phyloP scores from a whole-genome alignment of 768 basidiomycete species.

The Cubamyces lactineus region DNA sequence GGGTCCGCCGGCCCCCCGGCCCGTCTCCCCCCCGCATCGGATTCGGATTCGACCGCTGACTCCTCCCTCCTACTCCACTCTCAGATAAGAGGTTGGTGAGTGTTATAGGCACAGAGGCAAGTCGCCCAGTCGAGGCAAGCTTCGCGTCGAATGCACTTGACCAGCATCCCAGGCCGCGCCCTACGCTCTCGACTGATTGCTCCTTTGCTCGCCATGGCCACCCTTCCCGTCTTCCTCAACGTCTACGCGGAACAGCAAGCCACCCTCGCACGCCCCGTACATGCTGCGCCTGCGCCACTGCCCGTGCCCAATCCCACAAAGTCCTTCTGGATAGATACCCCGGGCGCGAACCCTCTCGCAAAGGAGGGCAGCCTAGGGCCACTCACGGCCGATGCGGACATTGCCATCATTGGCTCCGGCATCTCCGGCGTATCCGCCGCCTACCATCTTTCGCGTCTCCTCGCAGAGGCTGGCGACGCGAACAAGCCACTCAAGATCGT shows the following conservation, averaged over 20 bases:
- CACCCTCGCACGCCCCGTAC: constrained; percentile 17
- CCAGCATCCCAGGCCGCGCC: no score
- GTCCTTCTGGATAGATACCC: constrained; percentile 71
- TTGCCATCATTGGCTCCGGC: constrained; percentile 81
- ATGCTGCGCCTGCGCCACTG: constrained; percentile 34
- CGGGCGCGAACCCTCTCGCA: constrained; percentile 68
- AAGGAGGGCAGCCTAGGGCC: constrained; percentile 63
- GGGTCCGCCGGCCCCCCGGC: neutral
- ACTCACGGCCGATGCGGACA: constrained; percentile 63
- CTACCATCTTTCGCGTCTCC: constrained; percentile 61
- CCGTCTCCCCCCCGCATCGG: neutral
- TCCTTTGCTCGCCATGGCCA: constrained; percentile 11
- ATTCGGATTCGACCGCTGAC: no score
- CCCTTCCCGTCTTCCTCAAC: constrained; percentile 27
- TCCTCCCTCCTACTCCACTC: neutral
- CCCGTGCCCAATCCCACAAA: constrained; percentile 68
- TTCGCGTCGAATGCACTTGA: no score
- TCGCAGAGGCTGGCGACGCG: constrained; percentile 16
- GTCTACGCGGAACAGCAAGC: constrained; percentile 24
- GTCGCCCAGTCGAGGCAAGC: no score
- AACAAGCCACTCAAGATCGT: constrained; percentile 49
- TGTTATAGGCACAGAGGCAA: no score
- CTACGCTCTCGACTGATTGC: no score
- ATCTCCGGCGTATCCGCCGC: constrained; percentile 78
- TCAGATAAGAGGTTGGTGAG: neutral